Base-by-base conservation (phyloP, 2,329 filamentous ascomycete genomes). In the Mariannaea sp. region DNA sequence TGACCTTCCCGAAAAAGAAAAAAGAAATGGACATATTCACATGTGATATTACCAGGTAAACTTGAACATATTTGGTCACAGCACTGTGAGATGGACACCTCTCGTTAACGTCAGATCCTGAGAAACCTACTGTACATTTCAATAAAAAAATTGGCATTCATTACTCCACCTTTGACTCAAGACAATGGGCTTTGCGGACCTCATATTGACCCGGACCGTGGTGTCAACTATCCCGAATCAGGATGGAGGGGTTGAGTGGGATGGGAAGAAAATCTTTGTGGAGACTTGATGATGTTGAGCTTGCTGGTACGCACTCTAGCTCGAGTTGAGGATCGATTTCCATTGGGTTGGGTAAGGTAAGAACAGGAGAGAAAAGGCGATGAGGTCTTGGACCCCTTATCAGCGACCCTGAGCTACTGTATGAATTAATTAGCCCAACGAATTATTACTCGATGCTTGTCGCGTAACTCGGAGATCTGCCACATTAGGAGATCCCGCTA, bases 381-480 rank as follows among this genome's bases (percentile, higher is more conserved):
- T 16, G 22, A 20, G 17, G 33, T 9, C 14, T 19, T 44, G 27
- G 33, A 44, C 29, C 53, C 40, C 39, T 47, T 26, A 51, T 20
- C 20, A 7, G 30, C 22, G 29, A 32, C 46, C 46, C 38, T 46
- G 33, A 38, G 16, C 22, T 22, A 43, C n/a, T n/a, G n/a, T n/a
- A n/a, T n/a, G n/a, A n/a, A n/a, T n/a, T n/a, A n/a, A n/a, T 43
- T 53, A 48, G 49, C 49, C 40, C 39, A 53, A 56, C 39, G 44
- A 29, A 56, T 53, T 56, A 49, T 44, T 39, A n/a, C n/a, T n/a
- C n/a, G n/a, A n/a, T 39, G 20, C 36, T 38, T 24, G 36, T 17
- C 22, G 36, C 40, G 43, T 40, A 50, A 43, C 10, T 40, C 44
- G 32, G 45, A 24, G 41, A 50, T 46, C 50, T 46, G 42, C 47